A percentile compares a stretch with the other conserved stretches of the same genome.
These are phyloP conservation scores for Pseudogymnoascus sp. DNA, from an alignment of 2,329 filamentous ascomycete genomes.

Conservation along the genomic window DNA sequence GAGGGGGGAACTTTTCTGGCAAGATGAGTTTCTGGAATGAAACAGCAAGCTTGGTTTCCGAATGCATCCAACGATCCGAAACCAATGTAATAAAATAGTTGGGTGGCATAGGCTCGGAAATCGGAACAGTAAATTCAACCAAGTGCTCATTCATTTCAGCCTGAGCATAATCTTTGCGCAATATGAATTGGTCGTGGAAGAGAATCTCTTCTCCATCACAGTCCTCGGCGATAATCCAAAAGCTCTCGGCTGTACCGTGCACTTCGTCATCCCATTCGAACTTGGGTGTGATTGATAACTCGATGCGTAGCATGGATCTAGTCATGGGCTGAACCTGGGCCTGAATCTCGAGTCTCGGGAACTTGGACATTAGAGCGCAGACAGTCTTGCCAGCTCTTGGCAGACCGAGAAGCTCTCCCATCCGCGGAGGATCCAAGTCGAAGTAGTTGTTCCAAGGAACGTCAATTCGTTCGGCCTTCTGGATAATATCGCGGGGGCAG, in stretches of 20 bases:
- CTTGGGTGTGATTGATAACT: conserved; percentile 84
- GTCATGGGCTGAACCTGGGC: conserved; percentile 94
- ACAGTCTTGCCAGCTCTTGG: conserved; percentile 81
- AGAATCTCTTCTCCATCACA: conserved; percentile 94
- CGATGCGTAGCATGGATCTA: conserved; percentile 81
- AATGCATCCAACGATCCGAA: conserved; percentile 97
- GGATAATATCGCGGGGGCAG: conserved; percentile 76
- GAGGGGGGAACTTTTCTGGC: conserved; percentile 89
- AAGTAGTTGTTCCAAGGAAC: conserved; percentile 93
- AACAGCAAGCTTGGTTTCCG: conserved; percentile 85
- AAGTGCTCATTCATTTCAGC: conserved; percentile 87
- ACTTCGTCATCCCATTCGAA: conserved; percentile 92
- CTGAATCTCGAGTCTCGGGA: conserved; percentile 85
- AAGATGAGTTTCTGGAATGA: conserved; percentile 93
- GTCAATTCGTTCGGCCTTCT: conserved; percentile 90
- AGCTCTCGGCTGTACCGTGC: conserved; percentile 82
- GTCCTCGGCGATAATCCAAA: conserved; percentile 97
- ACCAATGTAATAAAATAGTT: conserved; percentile 97
- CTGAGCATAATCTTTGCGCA: conserved; percentile 80
- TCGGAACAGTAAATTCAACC: conserved; percentile 92
- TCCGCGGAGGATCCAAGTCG: conserved; percentile 88
- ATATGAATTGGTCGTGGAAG: conserved; percentile 87
- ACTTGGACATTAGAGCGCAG: conserved; percentile 81
- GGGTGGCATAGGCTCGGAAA: conserved; percentile 94
- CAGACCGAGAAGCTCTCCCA: conserved; percentile 89